A percentile compares a stretch with the other conserved stretches of the same genome.
phyloP scores from a whole-genome alignment of 257 asterid genomes.

The Solanum dulcamara region DNA sequence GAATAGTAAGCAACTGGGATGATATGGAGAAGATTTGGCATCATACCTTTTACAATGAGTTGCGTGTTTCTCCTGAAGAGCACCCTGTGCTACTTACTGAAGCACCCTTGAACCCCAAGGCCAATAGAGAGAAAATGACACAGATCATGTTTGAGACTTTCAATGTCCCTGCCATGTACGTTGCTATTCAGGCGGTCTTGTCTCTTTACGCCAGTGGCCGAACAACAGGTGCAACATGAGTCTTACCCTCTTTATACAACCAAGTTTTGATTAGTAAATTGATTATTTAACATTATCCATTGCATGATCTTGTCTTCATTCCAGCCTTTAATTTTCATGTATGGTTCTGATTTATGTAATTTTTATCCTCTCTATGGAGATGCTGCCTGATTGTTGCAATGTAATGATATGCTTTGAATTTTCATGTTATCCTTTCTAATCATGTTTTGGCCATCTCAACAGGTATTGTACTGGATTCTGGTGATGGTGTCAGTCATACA shows the following conservation, averaged over 20 bases:
- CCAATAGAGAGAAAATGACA: slow-evolving; percentile 38
- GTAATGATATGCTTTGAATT: not conserved
- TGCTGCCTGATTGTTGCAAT: not conserved
- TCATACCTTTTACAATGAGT: slow-evolving; percentile 36
- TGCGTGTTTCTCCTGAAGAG: slow-evolving; percentile 35
- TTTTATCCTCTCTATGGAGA: not conserved
- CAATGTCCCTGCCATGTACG: slow-evolving; percentile 41
- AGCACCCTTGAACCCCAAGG: slow-evolving; percentile 37
- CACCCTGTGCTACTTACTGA: slow-evolving; percentile 40
- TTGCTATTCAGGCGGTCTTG: slow-evolving; percentile 37
- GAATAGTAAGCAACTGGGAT: slow-evolving; percentile 42
- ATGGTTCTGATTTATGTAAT: not conserved
- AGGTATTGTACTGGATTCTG: slow-evolving; percentile 34
- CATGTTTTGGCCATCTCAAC: not conserved
- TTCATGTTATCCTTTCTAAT: not conserved
- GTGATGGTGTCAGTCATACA: slow-evolving; percentile 31
- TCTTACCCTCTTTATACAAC: not conserved
- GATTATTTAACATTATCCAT: not conserved
- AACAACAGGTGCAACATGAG: slow-evolving; percentile 19
- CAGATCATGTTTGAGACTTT: slow-evolving; percentile 40
- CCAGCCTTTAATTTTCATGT: not conserved
- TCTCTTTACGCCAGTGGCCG: slow-evolving; percentile 47
- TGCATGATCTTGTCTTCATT: not conserved
- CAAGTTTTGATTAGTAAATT: not conserved
- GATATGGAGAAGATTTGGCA: slow-evolving; percentile 46